Base-by-base conservation (phyloP, 2,329 filamentous ascomycete species). In the Neurospora sp. region DNA sequence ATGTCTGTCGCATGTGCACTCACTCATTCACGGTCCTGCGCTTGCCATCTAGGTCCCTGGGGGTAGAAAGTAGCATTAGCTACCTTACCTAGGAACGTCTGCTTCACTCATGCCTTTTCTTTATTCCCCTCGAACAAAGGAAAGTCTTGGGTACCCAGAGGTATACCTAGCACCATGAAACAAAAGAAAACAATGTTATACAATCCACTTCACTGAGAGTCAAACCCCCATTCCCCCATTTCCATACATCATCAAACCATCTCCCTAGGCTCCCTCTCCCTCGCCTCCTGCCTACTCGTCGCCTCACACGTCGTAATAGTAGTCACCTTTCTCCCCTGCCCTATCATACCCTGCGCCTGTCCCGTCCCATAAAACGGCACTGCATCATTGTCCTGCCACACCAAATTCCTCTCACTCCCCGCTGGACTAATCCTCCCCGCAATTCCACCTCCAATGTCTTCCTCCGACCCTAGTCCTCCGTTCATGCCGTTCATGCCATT, bases 321-420 rank as follows among this genome's bases (percentile, higher is more conserved):
- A 2, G 67, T 68, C 8, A 67, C 62, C 67, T 67, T 71, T 23
- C 70, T 71, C 52, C 23, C 52, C 33, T 33, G 52, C 5, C 52
- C 52, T 23, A 28, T n/a, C 43, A 52, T 28, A 1, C 46, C 46
- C 11, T 57, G 46, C 6, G 15, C 2, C 15, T 28, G 46, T 2
- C 23, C 46, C 12, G 11, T 3, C 6, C 23, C 46, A 57, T 33
- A 8, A 8, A 8, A 57, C 8, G 41, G 41, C 10, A 17, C 43
- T 8, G 40, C 40, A 6, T 52, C 57, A 19, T 68, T 40, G 3
- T 66, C 33, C 19, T 71, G 69, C 38, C 43, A 38, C 4, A 72
- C 70, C 67, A 72, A 17, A n/a, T 72, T 71, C 67, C 68, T 70
- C 65, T 73, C 72, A 15, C 72, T 73, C 0, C 72, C 72, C 28